Percentiles rank a stretch among this genome's conserved stretches.
These are phyloP conservation scores for Talaromyces liani DNA, from an alignment of 495 filamentous ascomycete species.

Conservation along the genomic window DNA sequence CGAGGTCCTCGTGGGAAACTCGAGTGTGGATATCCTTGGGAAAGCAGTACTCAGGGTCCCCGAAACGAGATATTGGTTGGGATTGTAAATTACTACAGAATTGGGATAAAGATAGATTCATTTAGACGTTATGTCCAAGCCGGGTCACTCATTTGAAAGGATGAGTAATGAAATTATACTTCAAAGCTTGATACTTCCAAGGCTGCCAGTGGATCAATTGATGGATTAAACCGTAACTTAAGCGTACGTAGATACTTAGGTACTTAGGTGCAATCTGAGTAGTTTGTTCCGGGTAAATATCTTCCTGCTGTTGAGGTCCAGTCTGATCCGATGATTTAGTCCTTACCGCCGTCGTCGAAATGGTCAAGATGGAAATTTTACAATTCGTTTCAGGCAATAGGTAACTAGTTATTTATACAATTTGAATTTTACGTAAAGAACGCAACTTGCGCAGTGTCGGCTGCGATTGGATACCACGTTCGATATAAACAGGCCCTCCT, in stretches of 20 bases:
- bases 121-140: neutral
- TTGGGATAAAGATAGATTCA: neutral
- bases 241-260: too few relatives aligned
- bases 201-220: neutral
- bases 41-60: constrained; percentile 34
- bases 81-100: constrained; percentile 12
- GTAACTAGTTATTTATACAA: neutral
- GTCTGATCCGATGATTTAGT: neutral
- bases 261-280: neutral
- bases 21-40: constrained; percentile 28
- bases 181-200: neutral
- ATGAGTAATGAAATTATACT: neutral
- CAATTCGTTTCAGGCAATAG: neutral
- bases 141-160: neutral
- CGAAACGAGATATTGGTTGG: constrained; percentile 25
- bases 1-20: constrained; percentile 50
- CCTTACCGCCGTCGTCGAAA: neutral
- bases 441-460: neutral
- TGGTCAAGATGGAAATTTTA: neutral
- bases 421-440: neutral
- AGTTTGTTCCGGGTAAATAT: neutral
- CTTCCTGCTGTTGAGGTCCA: neutral
- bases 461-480: neutral
- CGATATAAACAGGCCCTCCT: neutral
- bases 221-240: neutral